These are phyloP conservation scores for Cyberlindnera xylosilytica DNA, from an alignment of 805 yeast species.

Conservation along the genomic window DNA sequence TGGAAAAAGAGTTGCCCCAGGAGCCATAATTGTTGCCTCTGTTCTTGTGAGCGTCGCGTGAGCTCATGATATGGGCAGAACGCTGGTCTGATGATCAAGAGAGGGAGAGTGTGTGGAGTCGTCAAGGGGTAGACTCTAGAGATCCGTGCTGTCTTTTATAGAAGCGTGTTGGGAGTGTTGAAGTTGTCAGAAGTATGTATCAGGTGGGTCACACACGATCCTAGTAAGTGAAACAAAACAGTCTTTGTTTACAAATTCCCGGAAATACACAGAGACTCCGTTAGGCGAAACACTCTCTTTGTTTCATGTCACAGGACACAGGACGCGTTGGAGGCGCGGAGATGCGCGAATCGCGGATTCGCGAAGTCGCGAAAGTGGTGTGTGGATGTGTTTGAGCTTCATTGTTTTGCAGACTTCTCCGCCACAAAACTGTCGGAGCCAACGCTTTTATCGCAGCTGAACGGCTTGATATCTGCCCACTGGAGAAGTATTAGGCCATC, in stretches of 20 bases:
- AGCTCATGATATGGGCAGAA: background rate
- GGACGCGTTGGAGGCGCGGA: no score
- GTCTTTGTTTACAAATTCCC: background rate
- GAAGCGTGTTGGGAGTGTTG: background rate
- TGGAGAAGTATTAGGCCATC: no score
- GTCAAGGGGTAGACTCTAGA: no score
- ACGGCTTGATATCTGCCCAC: no score
- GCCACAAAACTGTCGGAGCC: slow-evolving; percentile 1
- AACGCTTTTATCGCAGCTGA: no score
- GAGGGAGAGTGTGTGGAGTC: no score
- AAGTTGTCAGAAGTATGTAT: background rate
- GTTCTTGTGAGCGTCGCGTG: background rate
- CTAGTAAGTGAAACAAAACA: background rate
- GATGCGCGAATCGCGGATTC: no score
- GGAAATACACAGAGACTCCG: background rate
- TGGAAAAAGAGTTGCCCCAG: background rate
- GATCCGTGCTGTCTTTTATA: background rate
- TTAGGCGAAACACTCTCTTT: background rate
- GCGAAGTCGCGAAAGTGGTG: background rate
- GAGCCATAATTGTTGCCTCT: background rate
- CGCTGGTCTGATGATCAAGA: no score
- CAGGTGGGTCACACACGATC: background rate
- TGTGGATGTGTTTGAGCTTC: background rate
- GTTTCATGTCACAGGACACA: slow-evolving; percentile 5
- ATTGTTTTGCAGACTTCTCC: no score